A percentile compares a stretch with the other conserved stretches of the same genome.
These are phyloP conservation scores for Vigna nakashimae DNA, from an alignment of 306 rosid species.

Conservation along the genomic window DNA sequence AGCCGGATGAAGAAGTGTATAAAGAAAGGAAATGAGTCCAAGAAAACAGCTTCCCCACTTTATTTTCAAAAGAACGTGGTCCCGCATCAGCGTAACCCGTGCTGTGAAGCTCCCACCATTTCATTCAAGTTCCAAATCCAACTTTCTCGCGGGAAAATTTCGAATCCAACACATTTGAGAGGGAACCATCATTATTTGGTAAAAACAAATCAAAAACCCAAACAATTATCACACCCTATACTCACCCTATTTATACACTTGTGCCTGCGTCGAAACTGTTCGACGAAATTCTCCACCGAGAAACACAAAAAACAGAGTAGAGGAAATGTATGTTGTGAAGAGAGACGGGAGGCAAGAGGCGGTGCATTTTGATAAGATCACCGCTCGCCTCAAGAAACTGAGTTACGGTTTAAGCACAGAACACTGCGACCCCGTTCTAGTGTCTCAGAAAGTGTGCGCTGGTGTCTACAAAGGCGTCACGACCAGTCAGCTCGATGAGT, in stretches of 20 bases:
- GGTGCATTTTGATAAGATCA: conserved; percentile 92
- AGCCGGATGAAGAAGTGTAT: not conserved
- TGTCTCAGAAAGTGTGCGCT: conserved; percentile 92
- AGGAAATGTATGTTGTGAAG: conserved; percentile 81
- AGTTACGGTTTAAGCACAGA: conserved; percentile 89
- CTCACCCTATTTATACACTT: not conserved
- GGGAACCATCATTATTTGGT: conserved; percentile 30
- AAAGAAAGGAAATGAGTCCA: not conserved
- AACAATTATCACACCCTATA: not conserved
- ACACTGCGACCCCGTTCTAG: conserved; percentile 87
- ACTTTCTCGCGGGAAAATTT: conserved; percentile 53
- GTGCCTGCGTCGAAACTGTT: conserved; percentile 54
- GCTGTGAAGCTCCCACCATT: not conserved
- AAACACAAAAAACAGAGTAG: not conserved
- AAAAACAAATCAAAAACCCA: not conserved
- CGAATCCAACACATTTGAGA: conserved; percentile 15
- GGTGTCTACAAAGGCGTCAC: conserved; percentile 96
- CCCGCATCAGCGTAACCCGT: not conserved
- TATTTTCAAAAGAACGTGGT: conserved; percentile 10
- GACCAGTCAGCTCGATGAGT: conserved; percentile 93
- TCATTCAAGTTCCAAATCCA: conserved; percentile 28
- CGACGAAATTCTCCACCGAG: conserved; percentile 52
- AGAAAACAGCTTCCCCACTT: not conserved
- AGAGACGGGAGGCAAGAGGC: conserved; percentile 91
- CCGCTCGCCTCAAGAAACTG: conserved; percentile 89